These are phyloP conservation scores for Pythium phragmiticola DNA, from an alignment of 352 stramenopile species.

Conservation along the genomic window DNA sequence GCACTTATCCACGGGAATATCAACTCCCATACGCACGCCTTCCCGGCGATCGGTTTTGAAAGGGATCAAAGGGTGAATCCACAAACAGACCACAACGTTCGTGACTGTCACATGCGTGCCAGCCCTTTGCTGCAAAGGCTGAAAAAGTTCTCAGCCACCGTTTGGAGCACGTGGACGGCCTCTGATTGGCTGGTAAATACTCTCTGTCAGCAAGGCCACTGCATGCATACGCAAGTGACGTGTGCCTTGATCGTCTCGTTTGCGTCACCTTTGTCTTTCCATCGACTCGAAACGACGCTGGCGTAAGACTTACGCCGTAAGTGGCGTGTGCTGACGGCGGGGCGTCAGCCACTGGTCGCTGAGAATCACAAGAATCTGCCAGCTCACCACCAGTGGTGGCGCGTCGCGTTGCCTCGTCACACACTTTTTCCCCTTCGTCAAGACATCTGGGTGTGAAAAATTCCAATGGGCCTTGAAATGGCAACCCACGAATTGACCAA, in stretches of 20 bases:
- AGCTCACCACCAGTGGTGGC: not conserved
- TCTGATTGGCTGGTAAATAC: slow-evolving; percentile 1
- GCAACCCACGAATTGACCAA: not conserved
- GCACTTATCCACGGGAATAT: no score
- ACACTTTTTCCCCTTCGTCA: not conserved
- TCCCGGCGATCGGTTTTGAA: not conserved
- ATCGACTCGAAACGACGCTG: slow-evolving; percentile 9
- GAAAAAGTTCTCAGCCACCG: not conserved
- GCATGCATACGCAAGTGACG: not conserved
- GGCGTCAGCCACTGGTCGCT: slow-evolving; percentile 8
- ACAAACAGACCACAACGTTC: not conserved
- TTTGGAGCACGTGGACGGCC: not conserved
- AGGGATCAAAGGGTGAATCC: not conserved
- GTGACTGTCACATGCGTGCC: not conserved
- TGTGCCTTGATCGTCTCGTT: slow-evolving; percentile 4
- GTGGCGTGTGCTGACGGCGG: slow-evolving; percentile 21
- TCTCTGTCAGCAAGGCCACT: not conserved
- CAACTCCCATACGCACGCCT: no score
- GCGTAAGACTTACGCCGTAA: slow-evolving; percentile 2
- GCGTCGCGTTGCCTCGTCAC: slow-evolving; percentile 16
- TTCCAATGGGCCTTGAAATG: not conserved
- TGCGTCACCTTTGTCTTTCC: slow-evolving; percentile 3
- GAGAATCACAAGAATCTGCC: slow-evolving; percentile 9
- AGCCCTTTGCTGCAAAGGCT: not conserved
- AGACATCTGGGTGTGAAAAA: slow-evolving; percentile 11